phyloP scores from a whole-genome alignment of 176 grass and related monocot species.

The Poa annua region DNA sequence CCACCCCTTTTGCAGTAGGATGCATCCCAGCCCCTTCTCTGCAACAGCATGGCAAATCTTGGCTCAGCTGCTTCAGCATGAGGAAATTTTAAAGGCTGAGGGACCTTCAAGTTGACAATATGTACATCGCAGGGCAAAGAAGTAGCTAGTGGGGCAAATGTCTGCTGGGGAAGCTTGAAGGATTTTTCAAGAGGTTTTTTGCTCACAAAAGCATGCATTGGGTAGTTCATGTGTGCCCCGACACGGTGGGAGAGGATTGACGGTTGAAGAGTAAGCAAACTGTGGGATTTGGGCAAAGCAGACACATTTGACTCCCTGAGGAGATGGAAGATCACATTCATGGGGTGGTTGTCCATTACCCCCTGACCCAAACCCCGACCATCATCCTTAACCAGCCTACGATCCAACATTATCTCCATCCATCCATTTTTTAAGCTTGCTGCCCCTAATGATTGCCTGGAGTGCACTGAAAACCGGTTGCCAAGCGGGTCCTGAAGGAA shows the following conservation, averaged over 20 bases:
- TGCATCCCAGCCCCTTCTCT: conserved; percentile 89
- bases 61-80: conserved; percentile 48
- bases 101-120: conserved; percentile 88
- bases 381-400: conserved; percentile 82
- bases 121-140: conserved; percentile 92
- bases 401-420: conserved; percentile 98
- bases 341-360: conserved; percentile 86
- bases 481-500: conserved; percentile 90
- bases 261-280: conserved; percentile 71
- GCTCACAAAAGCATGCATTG: conserved; percentile 83
- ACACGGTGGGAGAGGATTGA: conserved; percentile 83
- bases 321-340: conserved; percentile 88
- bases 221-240: conserved; percentile 82
- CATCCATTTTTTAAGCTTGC: conserved; percentile 95
- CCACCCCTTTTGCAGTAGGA: conserved; percentile 79
- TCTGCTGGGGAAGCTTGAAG: conserved; percentile 53
- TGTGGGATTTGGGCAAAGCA: conserved; percentile 67
- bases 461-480: conserved; percentile 84
- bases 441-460: conserved; percentile 85
- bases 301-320: conserved; percentile 85
- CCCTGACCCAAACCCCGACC: conserved; percentile 93
- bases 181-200: conserved; percentile 56
- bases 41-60: conserved; percentile 77
- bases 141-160: conserved; percentile 69
- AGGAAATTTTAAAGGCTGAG: conserved; percentile 81